Conservation (phyloP, 768 basidiomycete genomes). For the Antrodiella citrinella region DNA sequence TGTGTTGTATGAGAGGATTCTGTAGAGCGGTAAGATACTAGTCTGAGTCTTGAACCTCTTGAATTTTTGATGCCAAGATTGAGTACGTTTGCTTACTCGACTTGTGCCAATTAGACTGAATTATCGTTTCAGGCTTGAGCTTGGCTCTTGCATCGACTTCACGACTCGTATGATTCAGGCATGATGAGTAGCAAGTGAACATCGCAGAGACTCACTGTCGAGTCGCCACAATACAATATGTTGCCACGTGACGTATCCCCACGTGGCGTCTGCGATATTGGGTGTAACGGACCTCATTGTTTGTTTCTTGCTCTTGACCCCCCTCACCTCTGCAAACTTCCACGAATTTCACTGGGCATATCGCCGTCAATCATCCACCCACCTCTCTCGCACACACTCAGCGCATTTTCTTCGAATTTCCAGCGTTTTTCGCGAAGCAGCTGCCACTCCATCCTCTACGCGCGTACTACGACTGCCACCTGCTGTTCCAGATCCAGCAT, state of each 20-base stretch:
- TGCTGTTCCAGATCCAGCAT: background rate
- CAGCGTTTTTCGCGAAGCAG: slow-evolving; percentile 1
- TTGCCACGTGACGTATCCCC: background rate
- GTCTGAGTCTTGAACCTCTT: no score
- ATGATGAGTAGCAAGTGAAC: no score
- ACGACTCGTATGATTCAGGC: no score
- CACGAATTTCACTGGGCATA: background rate
- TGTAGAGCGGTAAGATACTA: no score
- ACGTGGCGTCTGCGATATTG: background rate
- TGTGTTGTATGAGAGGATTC: no score
- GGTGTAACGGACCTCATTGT: background rate
- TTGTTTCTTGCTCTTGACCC: background rate
- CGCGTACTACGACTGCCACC: background rate
- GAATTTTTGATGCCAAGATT: no score
- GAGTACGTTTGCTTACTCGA: no score
- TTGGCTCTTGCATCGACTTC: no score
- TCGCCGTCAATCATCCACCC: background rate
- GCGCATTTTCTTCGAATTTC: background rate
- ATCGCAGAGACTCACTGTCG: no score
- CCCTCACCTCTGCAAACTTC: background rate
- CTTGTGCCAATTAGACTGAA: no score
- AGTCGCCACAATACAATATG: no score
- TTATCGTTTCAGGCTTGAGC: no score
- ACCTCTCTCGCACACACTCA: background rate
- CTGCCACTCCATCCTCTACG: background rate